phyloP scores from a whole-genome alignment of 2,329 filamentous ascomycete genomes.

The Onygenales sp. region DNA sequence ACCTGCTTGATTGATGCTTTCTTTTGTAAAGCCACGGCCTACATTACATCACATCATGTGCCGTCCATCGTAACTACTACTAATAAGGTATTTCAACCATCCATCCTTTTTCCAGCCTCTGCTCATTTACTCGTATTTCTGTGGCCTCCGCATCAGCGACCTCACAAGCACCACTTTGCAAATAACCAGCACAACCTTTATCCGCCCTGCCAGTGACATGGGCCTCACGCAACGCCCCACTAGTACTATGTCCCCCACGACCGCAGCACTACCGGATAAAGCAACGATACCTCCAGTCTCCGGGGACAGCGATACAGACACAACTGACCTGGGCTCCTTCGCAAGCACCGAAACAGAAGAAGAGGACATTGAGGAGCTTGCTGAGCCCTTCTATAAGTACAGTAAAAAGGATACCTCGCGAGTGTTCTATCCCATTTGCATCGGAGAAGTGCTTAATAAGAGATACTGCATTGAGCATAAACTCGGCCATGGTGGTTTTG shows the following conservation, averaged over 20 bases:
- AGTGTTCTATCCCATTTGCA: slow-evolving; percentile 10
- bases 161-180: too few relatives aligned
- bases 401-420: slow-evolving; percentile 5
- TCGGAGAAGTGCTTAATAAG: slow-evolving; percentile 13
- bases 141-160: too few relatives aligned
- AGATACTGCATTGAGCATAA: slow-evolving; percentile 19
- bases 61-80: too few relatives aligned
- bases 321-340: slow-evolving; percentile 5
- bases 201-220: too few relatives aligned
- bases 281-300: neutral
- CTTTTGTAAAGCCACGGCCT: too few relatives aligned
- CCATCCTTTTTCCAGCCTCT: too few relatives aligned
- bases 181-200: too few relatives aligned
- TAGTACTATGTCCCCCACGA: neutral
- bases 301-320: neutral
- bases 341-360: slow-evolving; percentile 13
- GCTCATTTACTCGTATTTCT: too few relatives aligned
- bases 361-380: slow-evolving; percentile 12
- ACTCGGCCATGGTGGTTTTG: slow-evolving; percentile 15
- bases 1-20: too few relatives aligned
- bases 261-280: neutral
- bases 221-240: neutral
- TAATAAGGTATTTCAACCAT: too few relatives aligned
- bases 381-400: slow-evolving; percentile 15
- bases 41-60: too few relatives aligned